phyloP scores from a whole-genome alignment of 352 stramenopile species.

The Pythium phragmitis region DNA sequence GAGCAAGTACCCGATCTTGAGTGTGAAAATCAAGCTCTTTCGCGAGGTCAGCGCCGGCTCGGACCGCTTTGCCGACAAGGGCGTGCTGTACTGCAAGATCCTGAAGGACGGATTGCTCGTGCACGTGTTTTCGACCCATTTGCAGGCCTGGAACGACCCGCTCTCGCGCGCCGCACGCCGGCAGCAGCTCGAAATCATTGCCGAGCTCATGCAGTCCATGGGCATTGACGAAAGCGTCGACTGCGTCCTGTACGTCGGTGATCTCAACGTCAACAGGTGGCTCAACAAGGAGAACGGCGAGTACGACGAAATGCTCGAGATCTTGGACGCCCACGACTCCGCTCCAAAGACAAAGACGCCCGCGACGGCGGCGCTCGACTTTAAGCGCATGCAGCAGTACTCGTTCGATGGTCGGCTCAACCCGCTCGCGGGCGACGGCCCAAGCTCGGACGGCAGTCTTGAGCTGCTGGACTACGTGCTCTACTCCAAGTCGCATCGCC shows the following conservation, averaged over 20 bases:
- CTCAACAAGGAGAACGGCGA: slow-evolving; percentile 69
- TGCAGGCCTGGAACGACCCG: slow-evolving; percentile 77
- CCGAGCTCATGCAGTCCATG: slow-evolving; percentile 51
- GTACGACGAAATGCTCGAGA: slow-evolving; percentile 79
- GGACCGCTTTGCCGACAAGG: slow-evolving; percentile 75
- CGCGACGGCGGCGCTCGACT: slow-evolving; percentile 5
- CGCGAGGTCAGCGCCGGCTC: slow-evolving; percentile 56
- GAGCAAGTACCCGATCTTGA: slow-evolving; percentile 76
- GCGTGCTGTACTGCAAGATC: slow-evolving; percentile 80
- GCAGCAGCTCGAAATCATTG: slow-evolving; percentile 69
- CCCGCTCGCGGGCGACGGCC: slow-evolving; percentile 53
- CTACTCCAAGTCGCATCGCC: slow-evolving; percentile 51
- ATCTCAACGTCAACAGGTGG: slow-evolving; percentile 81
- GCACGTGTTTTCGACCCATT: slow-evolving; percentile 73
- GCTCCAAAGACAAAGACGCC: slow-evolving; percentile 2
- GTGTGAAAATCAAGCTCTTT: slow-evolving; percentile 71
- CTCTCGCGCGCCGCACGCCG: slow-evolving; percentile 52
- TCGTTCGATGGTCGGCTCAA: slow-evolving; percentile 78
- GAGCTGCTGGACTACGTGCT: slow-evolving; percentile 79
- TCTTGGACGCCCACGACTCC: slow-evolving; percentile 57
- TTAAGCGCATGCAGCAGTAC: slow-evolving; percentile 37
- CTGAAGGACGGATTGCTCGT: slow-evolving; percentile 69
- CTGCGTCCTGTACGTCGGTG: slow-evolving; percentile 57
- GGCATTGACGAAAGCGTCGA: slow-evolving; percentile 62
- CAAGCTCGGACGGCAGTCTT: slow-evolving; percentile 73